These are phyloP conservation scores for Craterostigma plantagineum DNA, from an alignment of 257 asterid genomes.

Conservation along the genomic window DNA sequence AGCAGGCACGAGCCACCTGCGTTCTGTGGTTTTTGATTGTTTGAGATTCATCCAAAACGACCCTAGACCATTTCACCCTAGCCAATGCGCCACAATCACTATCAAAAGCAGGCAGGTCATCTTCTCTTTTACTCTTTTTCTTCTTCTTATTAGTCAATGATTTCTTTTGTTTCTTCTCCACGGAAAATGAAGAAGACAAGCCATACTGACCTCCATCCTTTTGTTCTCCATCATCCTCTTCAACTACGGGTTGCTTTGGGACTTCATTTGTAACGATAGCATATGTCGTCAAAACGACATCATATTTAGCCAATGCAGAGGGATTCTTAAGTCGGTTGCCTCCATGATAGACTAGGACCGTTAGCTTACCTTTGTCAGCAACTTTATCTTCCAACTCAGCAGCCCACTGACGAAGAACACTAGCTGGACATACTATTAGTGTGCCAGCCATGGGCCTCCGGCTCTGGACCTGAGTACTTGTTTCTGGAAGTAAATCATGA, in stretches of 20 bases:
- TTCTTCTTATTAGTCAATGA: slow-evolving; percentile 33
- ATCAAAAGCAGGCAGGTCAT: slow-evolving; percentile 42
- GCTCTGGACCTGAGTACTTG: slow-evolving; percentile 29
- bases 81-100: slow-evolving; percentile 64
- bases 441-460: slow-evolving; percentile 87
- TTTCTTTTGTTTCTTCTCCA: slow-evolving; percentile 47
- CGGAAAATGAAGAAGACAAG: slow-evolving; percentile 52
- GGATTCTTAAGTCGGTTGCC: slow-evolving; percentile 69
- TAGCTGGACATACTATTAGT: slow-evolving; percentile 94
- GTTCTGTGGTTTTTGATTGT: slow-evolving; percentile 94
- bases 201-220: slow-evolving; percentile 53
- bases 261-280: slow-evolving; percentile 87
- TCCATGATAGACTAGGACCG: slow-evolving; percentile 74
- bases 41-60: slow-evolving; percentile 92
- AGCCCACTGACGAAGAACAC: slow-evolving; percentile 95
- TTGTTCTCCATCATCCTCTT: slow-evolving; percentile 64
- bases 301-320: slow-evolving; percentile 50
- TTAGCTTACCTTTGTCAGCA: slow-evolving; percentile 26
- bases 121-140: slow-evolving; percentile 44
- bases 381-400: slow-evolving; percentile 85
- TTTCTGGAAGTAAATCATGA: slow-evolving; percentile 39
- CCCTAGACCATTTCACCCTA: slow-evolving; percentile 88
- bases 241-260: slow-evolving; percentile 80
- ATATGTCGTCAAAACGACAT: slow-evolving; percentile 83
- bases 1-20: slow-evolving; percentile 96